These are phyloP conservation scores for Colletotrichum sp. DNA, from an alignment of 2,329 filamentous ascomycete genomes.

Conservation along the genomic window DNA sequence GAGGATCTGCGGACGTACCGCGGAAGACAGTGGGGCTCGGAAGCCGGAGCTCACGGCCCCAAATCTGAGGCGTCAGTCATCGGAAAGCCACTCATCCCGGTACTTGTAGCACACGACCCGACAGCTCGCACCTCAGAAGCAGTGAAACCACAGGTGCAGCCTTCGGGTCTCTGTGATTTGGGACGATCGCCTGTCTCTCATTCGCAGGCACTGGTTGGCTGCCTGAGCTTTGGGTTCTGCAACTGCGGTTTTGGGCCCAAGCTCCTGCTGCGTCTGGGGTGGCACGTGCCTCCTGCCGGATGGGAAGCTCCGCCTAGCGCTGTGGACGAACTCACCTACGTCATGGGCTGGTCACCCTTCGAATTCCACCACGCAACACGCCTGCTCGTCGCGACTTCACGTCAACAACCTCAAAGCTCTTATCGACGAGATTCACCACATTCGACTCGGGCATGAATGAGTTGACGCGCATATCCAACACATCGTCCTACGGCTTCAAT, in stretches of 20 bases:
- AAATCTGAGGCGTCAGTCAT: neutral
- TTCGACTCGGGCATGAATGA: neutral
- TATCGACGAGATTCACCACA: neutral
- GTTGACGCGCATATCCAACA: neutral
- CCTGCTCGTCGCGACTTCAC: neutral
- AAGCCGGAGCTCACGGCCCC: neutral
- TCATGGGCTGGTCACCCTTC: constrained; percentile 1
- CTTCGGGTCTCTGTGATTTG: neutral
- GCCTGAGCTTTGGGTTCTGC: neutral
- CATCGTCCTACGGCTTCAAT: neutral
- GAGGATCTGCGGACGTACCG: neutral
- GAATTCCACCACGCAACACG: neutral
- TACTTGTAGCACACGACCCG: neutral
- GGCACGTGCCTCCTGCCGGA: neutral
- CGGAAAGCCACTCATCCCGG: neutral
- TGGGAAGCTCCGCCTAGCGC: neutral
- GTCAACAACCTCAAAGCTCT: neutral
- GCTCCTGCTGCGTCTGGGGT: neutral
- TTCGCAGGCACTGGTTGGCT: neutral
- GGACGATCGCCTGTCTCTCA: neutral
- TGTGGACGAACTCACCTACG: neutral
- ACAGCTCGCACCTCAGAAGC: neutral
- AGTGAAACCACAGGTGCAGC: neutral
- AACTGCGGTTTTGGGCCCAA: neutral
- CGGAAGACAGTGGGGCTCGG: neutral